A percentile compares a stretch with the other conserved stretches of the same genome.
Evolutionary conservation across 108 stramenopile species (phyloP).

Genomic region (Mayamaea pseudoterrestris): DNA sequence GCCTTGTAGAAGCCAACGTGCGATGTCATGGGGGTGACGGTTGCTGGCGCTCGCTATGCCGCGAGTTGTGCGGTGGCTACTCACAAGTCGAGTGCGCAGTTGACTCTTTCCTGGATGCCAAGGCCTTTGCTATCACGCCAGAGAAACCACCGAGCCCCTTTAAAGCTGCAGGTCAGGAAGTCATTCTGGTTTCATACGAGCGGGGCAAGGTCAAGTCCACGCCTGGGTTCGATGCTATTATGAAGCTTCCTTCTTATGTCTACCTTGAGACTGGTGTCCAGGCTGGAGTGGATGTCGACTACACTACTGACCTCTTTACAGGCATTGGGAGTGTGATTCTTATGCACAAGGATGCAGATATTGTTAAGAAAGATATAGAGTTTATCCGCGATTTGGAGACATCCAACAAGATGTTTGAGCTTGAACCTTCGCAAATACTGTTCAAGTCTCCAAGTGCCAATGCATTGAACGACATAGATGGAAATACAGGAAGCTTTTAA

Average conservation of each 20-base stretch:
- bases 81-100: slow-evolving; percentile 81
- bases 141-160: slow-evolving; percentile 67
- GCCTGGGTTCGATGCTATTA: slow-evolving; percentile 77
- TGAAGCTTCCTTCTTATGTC: slow-evolving; percentile 56
- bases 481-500: too few species aligned
- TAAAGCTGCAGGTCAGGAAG: slow-evolving; percentile 78
- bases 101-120: slow-evolving; percentile 62
- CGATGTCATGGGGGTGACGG: slow-evolving; percentile 92
- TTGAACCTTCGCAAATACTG: slow-evolving; percentile 11
- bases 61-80: slow-evolving; percentile 64
- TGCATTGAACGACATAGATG: too few species aligned
- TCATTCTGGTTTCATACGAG: slow-evolving; percentile 65
- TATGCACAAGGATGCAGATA: slow-evolving; percentile 50
- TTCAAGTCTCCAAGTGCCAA: not conserved
- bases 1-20: slow-evolving; percentile 75
- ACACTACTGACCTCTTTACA: slow-evolving; percentile 77
- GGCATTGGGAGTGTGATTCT: slow-evolving; percentile 77
- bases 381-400: slow-evolving; percentile 69
- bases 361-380: slow-evolving; percentile 45
- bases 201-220: slow-evolving; percentile 56
- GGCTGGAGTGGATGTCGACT: slow-evolving; percentile 56
- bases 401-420: slow-evolving; percentile 53
- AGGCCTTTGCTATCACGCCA: slow-evolving; percentile 41
- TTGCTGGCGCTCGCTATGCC: slow-evolving; percentile 76
- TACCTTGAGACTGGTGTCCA: slow-evolving; percentile 72